Conservation (phyloP, 2,329 filamentous ascomycete genomes). For the Neofusicoccum ribis region DNA sequence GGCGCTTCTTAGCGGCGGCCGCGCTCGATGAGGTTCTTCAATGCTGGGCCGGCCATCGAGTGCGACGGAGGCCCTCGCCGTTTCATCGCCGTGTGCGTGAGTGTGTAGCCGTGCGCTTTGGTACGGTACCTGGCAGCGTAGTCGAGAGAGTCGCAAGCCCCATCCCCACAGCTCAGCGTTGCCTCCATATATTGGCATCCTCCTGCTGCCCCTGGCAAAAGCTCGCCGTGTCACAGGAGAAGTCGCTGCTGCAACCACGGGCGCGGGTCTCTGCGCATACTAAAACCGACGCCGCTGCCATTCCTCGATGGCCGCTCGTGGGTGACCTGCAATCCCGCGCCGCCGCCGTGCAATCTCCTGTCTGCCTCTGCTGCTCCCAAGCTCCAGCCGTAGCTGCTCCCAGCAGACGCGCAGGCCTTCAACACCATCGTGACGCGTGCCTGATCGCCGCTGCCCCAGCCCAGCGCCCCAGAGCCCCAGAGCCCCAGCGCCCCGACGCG, state of each 20-base stretch:
- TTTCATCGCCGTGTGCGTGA: slow-evolving; percentile 37
- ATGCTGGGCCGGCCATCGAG: slow-evolving; percentile 25
- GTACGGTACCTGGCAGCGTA: slow-evolving; percentile 43
- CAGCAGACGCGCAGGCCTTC: neutral
- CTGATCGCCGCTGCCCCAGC: slow-evolving; percentile 15
- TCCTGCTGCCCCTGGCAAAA: slow-evolving; percentile 33
- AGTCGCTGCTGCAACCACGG: slow-evolving; percentile 35
- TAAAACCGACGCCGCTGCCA: slow-evolving; percentile 35
- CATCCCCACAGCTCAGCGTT: slow-evolving; percentile 30
- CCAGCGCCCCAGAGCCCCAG: neutral
- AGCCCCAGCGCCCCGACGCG: slow-evolving; percentile 15
- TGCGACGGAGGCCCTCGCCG: slow-evolving; percentile 38
- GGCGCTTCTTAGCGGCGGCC: slow-evolving; percentile 37
- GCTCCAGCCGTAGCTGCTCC: neutral
- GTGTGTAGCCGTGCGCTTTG: slow-evolving; percentile 40
- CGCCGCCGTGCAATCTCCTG: slow-evolving; percentile 34
- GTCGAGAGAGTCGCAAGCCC: slow-evolving; percentile 34
- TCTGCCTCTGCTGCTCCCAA: slow-evolving; percentile 1
- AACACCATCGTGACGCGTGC: slow-evolving; percentile 19
- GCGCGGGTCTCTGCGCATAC: slow-evolving; percentile 37
- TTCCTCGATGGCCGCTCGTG: slow-evolving; percentile 35
- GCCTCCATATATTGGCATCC: slow-evolving; percentile 40
- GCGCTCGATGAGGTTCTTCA: slow-evolving; percentile 35
- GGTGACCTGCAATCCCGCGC: slow-evolving; percentile 31
- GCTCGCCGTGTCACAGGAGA: slow-evolving; percentile 37